Percentiles rank a stretch among this genome's conserved stretches.
Conservation (phyloP, 208 protist species). For the Trypanosoma brucei region DNA sequence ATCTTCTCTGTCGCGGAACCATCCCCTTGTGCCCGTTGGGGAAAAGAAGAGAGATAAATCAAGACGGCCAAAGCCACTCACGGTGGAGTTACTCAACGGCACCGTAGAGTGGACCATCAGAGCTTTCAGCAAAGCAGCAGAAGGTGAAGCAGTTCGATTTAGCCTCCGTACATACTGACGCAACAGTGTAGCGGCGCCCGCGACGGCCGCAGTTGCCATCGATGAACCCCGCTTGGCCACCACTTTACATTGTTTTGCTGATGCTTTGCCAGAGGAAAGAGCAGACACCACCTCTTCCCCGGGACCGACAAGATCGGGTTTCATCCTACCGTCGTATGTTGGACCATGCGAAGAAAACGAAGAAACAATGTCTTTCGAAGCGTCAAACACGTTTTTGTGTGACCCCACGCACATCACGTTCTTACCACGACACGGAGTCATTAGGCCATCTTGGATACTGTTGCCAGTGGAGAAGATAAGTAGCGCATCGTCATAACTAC, state of each 20-base stretch:
- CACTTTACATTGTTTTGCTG: slow-evolving; percentile 30
- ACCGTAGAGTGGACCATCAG: slow-evolving; percentile 47
- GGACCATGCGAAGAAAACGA: slow-evolving; percentile 55
- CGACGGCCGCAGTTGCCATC: slow-evolving; percentile 85
- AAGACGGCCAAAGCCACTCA: slow-evolving; percentile 54
- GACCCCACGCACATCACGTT: slow-evolving; percentile 85
- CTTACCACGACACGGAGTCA: slow-evolving; percentile 63
- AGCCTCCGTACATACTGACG: slow-evolving; percentile 77
- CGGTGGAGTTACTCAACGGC: slow-evolving; percentile 9
- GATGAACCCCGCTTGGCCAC: slow-evolving; percentile 68
- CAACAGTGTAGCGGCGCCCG: slow-evolving; percentile 73
- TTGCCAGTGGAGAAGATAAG: slow-evolving; percentile 83
- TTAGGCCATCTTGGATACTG: slow-evolving; percentile 21
- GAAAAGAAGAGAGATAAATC: slow-evolving; percentile 62
- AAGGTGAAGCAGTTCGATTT: slow-evolving; percentile 32
- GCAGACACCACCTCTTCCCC: slow-evolving; percentile 57
- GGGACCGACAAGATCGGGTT: slow-evolving; percentile 80
- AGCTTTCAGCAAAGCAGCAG: slow-evolving; percentile 53
- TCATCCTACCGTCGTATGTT: slow-evolving; percentile 74
- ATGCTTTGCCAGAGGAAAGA: slow-evolving; percentile 13
- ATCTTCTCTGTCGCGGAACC: slow-evolving; percentile 34
- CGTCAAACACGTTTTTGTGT: slow-evolving; percentile 40
- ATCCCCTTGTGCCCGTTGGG: slow-evolving; percentile 24
- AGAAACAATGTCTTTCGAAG: slow-evolving; percentile 29
- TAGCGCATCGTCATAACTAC: slow-evolving; percentile 56